Evolutionary conservation across 768 basidiomycete genomes (phyloP).

Genomic region (Kwoniella sp.): DNA sequence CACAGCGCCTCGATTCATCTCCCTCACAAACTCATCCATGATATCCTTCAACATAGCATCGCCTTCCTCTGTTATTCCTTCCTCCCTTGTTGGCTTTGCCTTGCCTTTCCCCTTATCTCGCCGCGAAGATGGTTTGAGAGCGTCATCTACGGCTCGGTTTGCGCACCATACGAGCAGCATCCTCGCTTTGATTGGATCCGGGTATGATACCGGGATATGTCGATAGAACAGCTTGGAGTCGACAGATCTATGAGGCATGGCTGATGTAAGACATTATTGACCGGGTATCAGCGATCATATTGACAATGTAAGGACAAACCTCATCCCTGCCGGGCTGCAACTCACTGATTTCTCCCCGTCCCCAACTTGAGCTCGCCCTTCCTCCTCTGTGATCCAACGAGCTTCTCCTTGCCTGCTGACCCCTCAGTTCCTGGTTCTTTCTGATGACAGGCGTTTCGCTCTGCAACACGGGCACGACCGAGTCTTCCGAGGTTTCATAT

Average conservation of each 20-base stretch:
- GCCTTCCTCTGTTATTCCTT: constrained; percentile 41
- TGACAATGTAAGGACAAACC: no score
- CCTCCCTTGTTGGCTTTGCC: constrained; percentile 25
- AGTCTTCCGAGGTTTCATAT: constrained; percentile 33
- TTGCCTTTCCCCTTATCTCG: constrained; percentile 33
- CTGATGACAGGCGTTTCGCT: constrained; percentile 52
- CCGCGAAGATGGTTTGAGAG: constrained; percentile 9
- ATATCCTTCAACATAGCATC: constrained; percentile 49
- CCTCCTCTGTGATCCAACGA: constrained; percentile 46
- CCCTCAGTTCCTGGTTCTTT: constrained; percentile 51
- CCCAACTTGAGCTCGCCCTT: constrained; percentile 50
- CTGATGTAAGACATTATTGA: constrained; percentile 7
- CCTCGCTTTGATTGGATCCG: constrained; percentile 50
- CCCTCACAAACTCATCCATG: constrained; percentile 48
- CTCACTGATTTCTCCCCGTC: constrained; percentile 53
- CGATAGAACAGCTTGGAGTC: constrained; percentile 42
- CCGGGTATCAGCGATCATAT: no score
- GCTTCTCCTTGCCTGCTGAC: constrained; percentile 43
- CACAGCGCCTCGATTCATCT: constrained; percentile 43
- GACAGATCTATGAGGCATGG: constrained; percentile 50
- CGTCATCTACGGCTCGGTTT: constrained; percentile 41
- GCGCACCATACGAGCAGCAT: constrained; percentile 50
- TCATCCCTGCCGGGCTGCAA: background rate
- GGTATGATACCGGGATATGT: constrained; percentile 46
- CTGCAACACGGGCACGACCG: constrained; percentile 46